These are phyloP conservation scores for Psidium guajava DNA, from an alignment of 345 rosid species.

Conservation along the genomic window DNA sequence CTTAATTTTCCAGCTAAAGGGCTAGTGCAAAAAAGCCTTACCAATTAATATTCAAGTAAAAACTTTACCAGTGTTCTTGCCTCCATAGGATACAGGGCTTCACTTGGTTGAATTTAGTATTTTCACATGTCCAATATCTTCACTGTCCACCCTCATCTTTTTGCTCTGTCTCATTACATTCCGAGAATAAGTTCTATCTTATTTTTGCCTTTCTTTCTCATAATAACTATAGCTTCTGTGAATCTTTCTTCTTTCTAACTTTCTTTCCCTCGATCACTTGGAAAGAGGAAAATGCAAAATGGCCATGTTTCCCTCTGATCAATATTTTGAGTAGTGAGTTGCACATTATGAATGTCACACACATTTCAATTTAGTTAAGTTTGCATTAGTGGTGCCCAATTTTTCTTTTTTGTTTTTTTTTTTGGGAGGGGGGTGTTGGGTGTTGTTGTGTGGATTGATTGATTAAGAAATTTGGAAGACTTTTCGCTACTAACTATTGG, in stretches of 20 bases:
- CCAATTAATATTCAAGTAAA: too few species aligned
- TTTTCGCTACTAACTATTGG: neutral
- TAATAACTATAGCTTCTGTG: neutral
- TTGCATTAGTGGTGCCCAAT: neutral
- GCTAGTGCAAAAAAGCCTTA: too few species aligned
- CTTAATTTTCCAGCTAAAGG: too few species aligned
- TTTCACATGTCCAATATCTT: too few species aligned
- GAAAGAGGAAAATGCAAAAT: neutral
- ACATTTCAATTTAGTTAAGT: neutral
- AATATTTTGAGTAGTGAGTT: neutral
- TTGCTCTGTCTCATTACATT: too few species aligned
- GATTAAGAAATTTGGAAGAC: neutral
- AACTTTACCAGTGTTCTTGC: too few species aligned
- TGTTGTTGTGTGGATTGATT: neutral
- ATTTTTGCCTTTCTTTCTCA: neutral
- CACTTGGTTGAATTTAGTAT: too few species aligned
- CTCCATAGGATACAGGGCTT: too few species aligned
- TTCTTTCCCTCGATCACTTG: neutral
- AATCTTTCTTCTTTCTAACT: neutral
- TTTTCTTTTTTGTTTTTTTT: too few species aligned
- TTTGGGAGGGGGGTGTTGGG: neutral
- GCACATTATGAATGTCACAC: neutral
- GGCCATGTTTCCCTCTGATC: neutral
- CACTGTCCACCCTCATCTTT: too few species aligned
- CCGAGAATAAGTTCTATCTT: neutral